A percentile compares a stretch with the other conserved stretches of the same genome.
Evolutionary conservation across 2,329 filamentous ascomycete genomes (phyloP).

Genomic region (Xylaria sp.): DNA sequence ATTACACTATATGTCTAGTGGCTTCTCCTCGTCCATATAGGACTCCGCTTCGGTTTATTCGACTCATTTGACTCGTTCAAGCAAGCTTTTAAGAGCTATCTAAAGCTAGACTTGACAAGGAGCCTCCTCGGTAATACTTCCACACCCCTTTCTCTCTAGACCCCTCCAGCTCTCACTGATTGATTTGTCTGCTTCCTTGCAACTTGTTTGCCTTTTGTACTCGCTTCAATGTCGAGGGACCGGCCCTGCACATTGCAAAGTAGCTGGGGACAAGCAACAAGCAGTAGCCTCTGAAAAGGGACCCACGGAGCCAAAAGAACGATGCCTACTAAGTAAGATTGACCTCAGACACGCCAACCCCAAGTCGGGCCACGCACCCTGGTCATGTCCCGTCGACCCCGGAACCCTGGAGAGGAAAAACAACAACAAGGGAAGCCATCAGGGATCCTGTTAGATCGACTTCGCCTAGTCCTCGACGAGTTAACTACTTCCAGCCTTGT

Average conservation of each 20-base stretch:
- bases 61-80: slow-evolving; percentile 34
- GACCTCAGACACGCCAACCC: slow-evolving; percentile 47
- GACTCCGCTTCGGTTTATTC: slow-evolving; percentile 19
- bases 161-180: slow-evolving; percentile 34
- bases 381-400: slow-evolving; percentile 38
- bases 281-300: slow-evolving; percentile 40
- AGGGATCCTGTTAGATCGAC: slow-evolving; percentile 43
- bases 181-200: slow-evolving; percentile 47
- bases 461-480: slow-evolving; percentile 43
- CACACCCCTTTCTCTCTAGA: slow-evolving; percentile 41
- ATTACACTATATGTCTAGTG: not conserved
- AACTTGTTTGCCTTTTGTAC: slow-evolving; percentile 36
- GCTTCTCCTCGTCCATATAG: slow-evolving; percentile 11
- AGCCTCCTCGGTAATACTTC: slow-evolving; percentile 46
- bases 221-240: slow-evolving; percentile 45
- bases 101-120: slow-evolving; percentile 27
- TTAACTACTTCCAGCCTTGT: slow-evolving; percentile 49
- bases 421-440: slow-evolving; percentile 32
- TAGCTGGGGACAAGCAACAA: slow-evolving; percentile 40
- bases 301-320: slow-evolving; percentile 42
- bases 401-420: slow-evolving; percentile 42
- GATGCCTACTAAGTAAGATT: slow-evolving; percentile 32
- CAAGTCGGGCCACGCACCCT: slow-evolving; percentile 46
- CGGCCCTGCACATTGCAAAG: slow-evolving; percentile 46
- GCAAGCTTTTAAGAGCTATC: slow-evolving; percentile 10